These are phyloP conservation scores for Solanum hybrid DNA, from an alignment of 305 asterid genomes.

Conservation along the genomic window DNA sequence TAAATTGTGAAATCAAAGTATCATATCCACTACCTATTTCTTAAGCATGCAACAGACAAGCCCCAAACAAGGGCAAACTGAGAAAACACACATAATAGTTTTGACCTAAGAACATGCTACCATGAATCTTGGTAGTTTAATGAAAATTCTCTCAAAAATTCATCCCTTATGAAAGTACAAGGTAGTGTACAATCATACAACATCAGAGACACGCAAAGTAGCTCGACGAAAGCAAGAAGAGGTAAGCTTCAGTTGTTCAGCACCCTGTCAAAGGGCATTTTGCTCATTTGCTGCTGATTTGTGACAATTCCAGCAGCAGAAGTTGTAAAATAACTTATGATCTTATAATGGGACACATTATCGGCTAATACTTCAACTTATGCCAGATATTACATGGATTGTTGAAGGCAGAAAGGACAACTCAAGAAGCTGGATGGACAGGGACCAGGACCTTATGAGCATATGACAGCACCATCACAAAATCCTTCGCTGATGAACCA, in stretches of 20 bases:
- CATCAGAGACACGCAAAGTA: background rate
- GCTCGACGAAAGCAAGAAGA: background rate
- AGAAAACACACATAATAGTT: background rate
- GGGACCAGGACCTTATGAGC: constrained; percentile 19
- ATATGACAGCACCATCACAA: constrained; percentile 63
- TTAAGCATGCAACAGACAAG: background rate
- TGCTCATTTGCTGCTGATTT: background rate
- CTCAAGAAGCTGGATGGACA: constrained; percentile 6
- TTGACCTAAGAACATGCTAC: background rate
- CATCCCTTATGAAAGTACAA: background rate
- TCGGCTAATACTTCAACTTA: background rate
- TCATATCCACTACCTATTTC: background rate
- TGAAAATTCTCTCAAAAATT: background rate
- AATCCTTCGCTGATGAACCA: constrained; percentile 66
- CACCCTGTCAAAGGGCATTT: background rate
- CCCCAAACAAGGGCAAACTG: background rate
- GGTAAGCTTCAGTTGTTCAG: background rate
- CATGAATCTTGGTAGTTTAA: background rate
- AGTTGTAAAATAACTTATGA: background rate
- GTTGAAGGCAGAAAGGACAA: background rate
- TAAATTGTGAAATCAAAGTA: background rate
- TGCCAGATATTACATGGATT: background rate
- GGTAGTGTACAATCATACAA: constrained; percentile 3
- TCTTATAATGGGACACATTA: background rate
- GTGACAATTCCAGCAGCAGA: background rate